Base-by-base conservation (phyloP, 2,329 filamentous ascomycete species). In the Trichophaea hybrida region DNA sequence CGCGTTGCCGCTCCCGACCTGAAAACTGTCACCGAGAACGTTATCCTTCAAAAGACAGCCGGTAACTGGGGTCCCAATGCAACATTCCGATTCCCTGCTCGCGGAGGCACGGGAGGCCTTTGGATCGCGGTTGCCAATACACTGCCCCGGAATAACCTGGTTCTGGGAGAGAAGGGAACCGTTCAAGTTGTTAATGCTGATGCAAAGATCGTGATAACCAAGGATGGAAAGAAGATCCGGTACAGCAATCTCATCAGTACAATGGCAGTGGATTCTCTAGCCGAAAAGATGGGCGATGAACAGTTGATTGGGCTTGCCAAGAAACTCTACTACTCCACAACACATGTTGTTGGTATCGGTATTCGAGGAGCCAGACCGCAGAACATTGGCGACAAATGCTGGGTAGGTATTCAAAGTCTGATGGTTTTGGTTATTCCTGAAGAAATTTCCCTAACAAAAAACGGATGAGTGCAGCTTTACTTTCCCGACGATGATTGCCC, bases 301-400 rank as follows among this genome's bases (percentile, higher is more conserved):
- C 85, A 94, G 75, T 80, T 97, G 66, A 77, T 89, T 66, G 79
- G 76, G 66, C 80, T 94, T 68, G 87, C 84, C 78, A 95, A 95
- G 80, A 85, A 84, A 63, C 84, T 98, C 59, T 97, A 84, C 82
- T 98, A 94, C 80, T 96, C 90, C 57, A 90, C 86, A 69, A 98
- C 93, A 59, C 93, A 98, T 75, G 91, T 98, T 70, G 86, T 98
- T 69, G 93, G 93, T 74, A 87, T 98, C 65, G 93, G 93, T 75
- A 80, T 98, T 70, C 88, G 93, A 71, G 93, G 93, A 67, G 80
- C 79, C 70, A 88, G 93, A 68, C 93, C 93, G 43, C 89, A 95
- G 74, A 86, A 88, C 72, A 98, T 98, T 69, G 93, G 93, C 67
- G 93, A 98, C 78, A 98, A 97, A 81, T 98, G 93, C 83, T 98